These are phyloP conservation scores for Scorias spongiosa DNA, from an alignment of 2,329 filamentous ascomycete species.

Conservation along the genomic window DNA sequence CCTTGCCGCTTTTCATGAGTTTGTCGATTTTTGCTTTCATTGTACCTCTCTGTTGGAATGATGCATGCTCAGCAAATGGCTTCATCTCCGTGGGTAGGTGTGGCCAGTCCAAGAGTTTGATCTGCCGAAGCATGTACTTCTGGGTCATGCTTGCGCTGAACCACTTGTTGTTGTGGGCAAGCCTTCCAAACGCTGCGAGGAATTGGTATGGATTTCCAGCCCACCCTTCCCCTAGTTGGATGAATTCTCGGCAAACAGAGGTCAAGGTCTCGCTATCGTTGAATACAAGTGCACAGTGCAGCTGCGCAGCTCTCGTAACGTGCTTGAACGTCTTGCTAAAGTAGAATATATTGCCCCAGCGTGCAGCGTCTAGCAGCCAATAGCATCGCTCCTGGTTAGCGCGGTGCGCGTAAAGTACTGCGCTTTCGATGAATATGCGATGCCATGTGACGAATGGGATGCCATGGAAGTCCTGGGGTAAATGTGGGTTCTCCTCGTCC, in stretches of 20 bases:
- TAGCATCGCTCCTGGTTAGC: conserved; percentile 61
- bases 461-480: conserved; percentile 51
- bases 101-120: conserved; percentile 71
- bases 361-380: conserved; percentile 60
- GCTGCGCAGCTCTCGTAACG: conserved; percentile 12
- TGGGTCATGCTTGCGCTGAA: conserved; percentile 71
- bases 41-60: not conserved
- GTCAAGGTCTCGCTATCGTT: conserved; percentile 65
- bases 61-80: conserved; percentile 17
- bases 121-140: conserved; percentile 81
- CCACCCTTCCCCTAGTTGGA: conserved; percentile 54
- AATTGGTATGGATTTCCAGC: conserved; percentile 72
- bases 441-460: conserved; percentile 77
- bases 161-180: conserved; percentile 58
- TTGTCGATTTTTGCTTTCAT: not conserved
- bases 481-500: conserved; percentile 3
- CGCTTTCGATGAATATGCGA: conserved; percentile 78
- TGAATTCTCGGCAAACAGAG: conserved; percentile 64
- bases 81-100: conserved; percentile 40
- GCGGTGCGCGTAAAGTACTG: conserved; percentile 55
- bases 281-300: conserved; percentile 62
- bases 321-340: conserved; percentile 28
- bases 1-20: not conserved
- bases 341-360: conserved; percentile 65
- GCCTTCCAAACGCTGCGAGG: conserved; percentile 60